phyloP scores from a whole-genome alignment of 208 protist genomes.

The Wallacemonas sp. region DNA sequence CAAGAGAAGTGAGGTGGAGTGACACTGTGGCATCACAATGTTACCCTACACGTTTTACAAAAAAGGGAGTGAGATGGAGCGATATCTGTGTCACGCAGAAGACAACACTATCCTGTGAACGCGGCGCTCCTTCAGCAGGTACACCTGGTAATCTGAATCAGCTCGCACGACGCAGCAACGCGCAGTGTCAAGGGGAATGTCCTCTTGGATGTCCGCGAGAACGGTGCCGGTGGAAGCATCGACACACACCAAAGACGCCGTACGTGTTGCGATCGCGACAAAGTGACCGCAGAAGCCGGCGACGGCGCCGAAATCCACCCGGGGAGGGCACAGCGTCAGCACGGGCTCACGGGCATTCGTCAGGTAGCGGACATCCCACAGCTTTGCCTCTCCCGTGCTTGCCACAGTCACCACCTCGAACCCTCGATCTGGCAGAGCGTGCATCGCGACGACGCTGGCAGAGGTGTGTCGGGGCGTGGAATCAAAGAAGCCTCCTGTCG shows the following conservation, averaged over 20 bases:
- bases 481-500: conserved; percentile 19
- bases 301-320: conserved; percentile 18
- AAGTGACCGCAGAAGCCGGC: conserved; percentile 30
- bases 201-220: conserved; percentile 20
- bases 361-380: conserved; percentile 72
- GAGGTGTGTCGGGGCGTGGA: conserved; percentile 27
- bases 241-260: conserved; percentile 30
- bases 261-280: conserved; percentile 20
- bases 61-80: conserved; percentile 3
- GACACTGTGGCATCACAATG: background rate
- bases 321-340: conserved; percentile 17
- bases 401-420: conserved; percentile 63
- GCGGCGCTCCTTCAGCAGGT: conserved; percentile 9
- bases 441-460: conserved; percentile 37
- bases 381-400: conserved; percentile 43
- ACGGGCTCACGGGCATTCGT: conserved; percentile 30
- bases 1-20: conserved; percentile 3
- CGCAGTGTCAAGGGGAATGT: conserved; percentile 7
- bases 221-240: conserved; percentile 19
- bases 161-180: conserved; percentile 1
- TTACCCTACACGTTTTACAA: no score
- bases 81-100: background rate
- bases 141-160: conserved; percentile 11
- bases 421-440: conserved; percentile 18
- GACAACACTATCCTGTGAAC: conserved; percentile 9